These are phyloP conservation scores for Cubamyces lactineus DNA, from an alignment of 768 basidiomycete species.

Conservation along the genomic window DNA sequence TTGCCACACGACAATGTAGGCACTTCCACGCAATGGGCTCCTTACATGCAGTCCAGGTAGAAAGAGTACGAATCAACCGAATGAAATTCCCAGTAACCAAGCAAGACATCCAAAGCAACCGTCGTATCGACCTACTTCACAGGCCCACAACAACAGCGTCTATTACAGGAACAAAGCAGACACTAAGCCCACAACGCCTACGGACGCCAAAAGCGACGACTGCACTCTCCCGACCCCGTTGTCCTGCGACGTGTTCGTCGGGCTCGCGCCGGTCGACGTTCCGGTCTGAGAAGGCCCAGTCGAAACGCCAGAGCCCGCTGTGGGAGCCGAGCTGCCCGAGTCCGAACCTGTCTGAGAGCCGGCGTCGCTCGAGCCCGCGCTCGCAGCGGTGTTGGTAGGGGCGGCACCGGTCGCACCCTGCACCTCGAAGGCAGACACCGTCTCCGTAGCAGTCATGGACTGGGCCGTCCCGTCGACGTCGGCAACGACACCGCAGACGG, in stretches of 20 bases:
- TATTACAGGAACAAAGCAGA: slow-evolving; percentile 17
- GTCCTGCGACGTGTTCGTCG: background rate
- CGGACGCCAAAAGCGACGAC: slow-evolving; percentile 9
- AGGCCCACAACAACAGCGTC: background rate
- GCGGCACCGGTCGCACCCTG: slow-evolving; percentile 27
- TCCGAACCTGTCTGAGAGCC: background rate
- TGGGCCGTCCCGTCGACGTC: background rate
- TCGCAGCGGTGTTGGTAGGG: background rate
- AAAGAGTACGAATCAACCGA: background rate
- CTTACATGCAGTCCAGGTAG: background rate
- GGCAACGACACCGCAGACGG: slow-evolving; percentile 33
- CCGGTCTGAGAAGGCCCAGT: slow-evolving; percentile 2
- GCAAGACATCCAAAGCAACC: background rate
- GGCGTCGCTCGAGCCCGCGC: background rate
- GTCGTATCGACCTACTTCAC: background rate
- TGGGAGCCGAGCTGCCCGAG: background rate
- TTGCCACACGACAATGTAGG: too few relatives aligned
- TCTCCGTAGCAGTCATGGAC: slow-evolving; percentile 12
- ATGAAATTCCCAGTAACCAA: background rate
- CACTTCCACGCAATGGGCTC: too few relatives aligned
- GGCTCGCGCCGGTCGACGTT: background rate
- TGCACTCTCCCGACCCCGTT: slow-evolving; percentile 12
- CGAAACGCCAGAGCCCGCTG: background rate
- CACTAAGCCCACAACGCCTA: slow-evolving; percentile 16
- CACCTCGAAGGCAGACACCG: slow-evolving; percentile 31